phyloP scores from a whole-genome alignment of 2,329 filamentous ascomycete species.

The Colletotrichum sp. region DNA sequence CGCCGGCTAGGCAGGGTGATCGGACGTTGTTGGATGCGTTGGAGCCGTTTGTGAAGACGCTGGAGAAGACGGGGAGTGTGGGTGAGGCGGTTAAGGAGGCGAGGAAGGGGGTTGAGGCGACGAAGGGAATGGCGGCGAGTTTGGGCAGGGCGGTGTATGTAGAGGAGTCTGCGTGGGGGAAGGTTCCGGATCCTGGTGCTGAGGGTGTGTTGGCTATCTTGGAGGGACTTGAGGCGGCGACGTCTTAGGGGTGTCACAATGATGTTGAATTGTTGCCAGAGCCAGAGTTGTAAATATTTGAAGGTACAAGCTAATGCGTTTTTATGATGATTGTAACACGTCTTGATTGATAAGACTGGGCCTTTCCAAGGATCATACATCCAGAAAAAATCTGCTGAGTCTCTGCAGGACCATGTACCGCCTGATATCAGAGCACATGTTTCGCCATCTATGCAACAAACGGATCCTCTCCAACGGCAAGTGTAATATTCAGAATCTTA shows the following conservation, averaged over 20 bases:
- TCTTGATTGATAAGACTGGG: background rate
- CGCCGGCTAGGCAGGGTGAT: conserved; percentile 73
- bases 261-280: background rate
- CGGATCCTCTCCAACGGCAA: fast-evolving
- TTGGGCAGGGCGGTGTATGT: conserved; percentile 78
- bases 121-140: conserved; percentile 76
- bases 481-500: background rate
- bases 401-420: background rate
- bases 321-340: background rate
- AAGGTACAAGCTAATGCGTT: background rate
- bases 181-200: conserved; percentile 77
- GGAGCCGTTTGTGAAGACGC: conserved; percentile 68
- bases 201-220: conserved; percentile 66
- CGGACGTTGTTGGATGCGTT: conserved; percentile 76
- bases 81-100: conserved; percentile 57
- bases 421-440: background rate
- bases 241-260: background rate
- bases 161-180: conserved; percentile 68
- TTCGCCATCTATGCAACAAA: background rate
- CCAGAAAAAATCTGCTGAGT: background rate
- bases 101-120: conserved; percentile 67
- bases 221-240: conserved; percentile 54
- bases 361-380: background rate
- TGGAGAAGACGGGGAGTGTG: conserved; percentile 59
- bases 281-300: background rate